A percentile compares a stretch with the other conserved stretches of the same genome.
Evolutionary conservation across 768 basidiomycete species (phyloP).

Genomic region (Phaeolepiota aurea): DNA sequence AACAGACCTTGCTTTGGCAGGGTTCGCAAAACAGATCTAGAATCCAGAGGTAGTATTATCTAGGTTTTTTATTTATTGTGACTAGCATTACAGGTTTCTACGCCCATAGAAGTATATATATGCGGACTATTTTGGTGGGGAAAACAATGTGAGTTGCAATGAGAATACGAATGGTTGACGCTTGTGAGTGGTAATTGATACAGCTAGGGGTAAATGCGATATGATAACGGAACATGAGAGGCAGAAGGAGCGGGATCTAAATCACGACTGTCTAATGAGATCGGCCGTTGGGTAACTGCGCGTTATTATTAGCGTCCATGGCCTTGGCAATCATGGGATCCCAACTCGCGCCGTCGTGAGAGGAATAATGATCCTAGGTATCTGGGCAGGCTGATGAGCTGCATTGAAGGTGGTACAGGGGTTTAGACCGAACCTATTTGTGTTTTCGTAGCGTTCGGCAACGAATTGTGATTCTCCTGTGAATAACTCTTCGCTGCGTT

Average conservation of each 20-base stretch:
- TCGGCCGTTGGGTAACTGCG: too few relatives aligned
- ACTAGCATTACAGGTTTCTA: too few relatives aligned
- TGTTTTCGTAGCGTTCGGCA: slow-evolving; percentile 50
- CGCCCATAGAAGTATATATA: too few relatives aligned
- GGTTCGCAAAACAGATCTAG: neutral
- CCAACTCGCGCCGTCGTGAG: slow-evolving; percentile 40
- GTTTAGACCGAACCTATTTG: slow-evolving; percentile 45
- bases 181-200: neutral
- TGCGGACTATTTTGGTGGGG: neutral
- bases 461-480: slow-evolving; percentile 35
- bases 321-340: neutral
- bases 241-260: too few relatives aligned
- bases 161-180: neutral
- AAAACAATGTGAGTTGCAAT: neutral
- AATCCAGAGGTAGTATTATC: too few relatives aligned
- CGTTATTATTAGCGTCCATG: too few relatives aligned
- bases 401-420: slow-evolving; percentile 1
- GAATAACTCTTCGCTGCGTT: neutral
- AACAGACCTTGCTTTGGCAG: slow-evolving; percentile 21
- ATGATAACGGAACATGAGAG: neutral
- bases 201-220: neutral
- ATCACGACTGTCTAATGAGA: too few relatives aligned
- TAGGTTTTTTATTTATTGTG: too few relatives aligned
- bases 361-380: slow-evolving; percentile 58
- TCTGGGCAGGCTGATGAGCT: slow-evolving; percentile 23